Base-by-base conservation (phyloP, 2,329 filamentous ascomycete genomes). In the Penicillium sp. region DNA sequence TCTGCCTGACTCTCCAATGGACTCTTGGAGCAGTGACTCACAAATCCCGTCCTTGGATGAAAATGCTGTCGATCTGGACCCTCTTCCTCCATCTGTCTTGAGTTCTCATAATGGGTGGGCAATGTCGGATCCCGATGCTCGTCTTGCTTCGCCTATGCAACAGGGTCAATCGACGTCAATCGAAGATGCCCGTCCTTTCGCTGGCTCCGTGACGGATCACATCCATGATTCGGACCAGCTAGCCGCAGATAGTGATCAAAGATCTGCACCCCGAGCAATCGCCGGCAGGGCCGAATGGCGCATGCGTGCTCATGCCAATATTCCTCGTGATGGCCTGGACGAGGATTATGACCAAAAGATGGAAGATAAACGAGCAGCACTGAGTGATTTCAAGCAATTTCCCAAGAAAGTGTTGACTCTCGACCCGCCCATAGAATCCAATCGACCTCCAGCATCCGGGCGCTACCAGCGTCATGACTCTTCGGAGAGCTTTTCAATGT, bases 401-500 rank as follows among this genome's bases (percentile, higher is more conserved):
- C 70, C 72, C 9, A 72, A 73, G 31, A 70, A 67, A 29, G 61
- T 72, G 10, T 57, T 77, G 30, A 70, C 63, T 15, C 62, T 75
- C 31, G 72, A 75, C 32, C 61, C 68, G 7, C 51, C 61, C 14
- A 48, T 59, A 13, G 55, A 57, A 13, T 40, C 49, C 10, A 55
- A 41, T 26, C 55, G 55, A 31, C 55, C 52, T 48, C 56, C 60
- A 42, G 52, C 52, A 48, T 51, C 47, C 39, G 47, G 60, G 36
- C 48, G 52, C 47, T 64, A 64, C 51, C 71, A 45, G 54, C 70
- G 74, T 23, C 74, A 77, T 49, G 71, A 78, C 48, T 80, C 76
- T 15, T 69, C 72, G 5, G 77, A 80, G 45, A 80, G 76, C 55
- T 80, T 80, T 48, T 66, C 71, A 14, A 79, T 80, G 72, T 79